Conservation (phyloP, 176 grass and related monocot species). For the Juncus effusus region DNA sequence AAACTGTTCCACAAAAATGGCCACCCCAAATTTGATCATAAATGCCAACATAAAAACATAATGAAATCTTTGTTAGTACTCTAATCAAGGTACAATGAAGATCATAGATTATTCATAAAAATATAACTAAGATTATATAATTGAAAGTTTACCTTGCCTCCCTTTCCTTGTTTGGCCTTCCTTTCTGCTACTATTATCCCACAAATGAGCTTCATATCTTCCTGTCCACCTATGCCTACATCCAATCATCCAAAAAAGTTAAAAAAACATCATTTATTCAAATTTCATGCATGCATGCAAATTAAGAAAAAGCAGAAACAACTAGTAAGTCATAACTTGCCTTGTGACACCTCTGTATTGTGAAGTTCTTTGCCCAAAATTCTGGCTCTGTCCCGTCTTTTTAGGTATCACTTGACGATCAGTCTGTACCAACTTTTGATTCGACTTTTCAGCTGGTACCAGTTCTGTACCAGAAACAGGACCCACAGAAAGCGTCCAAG, state of each 20-base stretch:
- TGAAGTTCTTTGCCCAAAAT: slow-evolving; percentile 84
- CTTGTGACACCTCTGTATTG: slow-evolving; percentile 85
- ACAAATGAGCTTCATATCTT: slow-evolving; percentile 87
- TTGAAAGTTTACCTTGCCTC: slow-evolving; percentile 55
- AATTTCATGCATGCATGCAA: background rate
- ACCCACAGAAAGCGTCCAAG: slow-evolving; percentile 44
- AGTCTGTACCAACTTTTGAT: slow-evolving; percentile 11
- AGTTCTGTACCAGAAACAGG: background rate
- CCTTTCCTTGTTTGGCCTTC: slow-evolving; percentile 97
- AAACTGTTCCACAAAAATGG: slow-evolving; percentile 45
- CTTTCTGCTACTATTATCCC: slow-evolving; percentile 91
- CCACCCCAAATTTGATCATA: background rate
- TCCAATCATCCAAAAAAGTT: background rate
- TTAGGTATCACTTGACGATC: slow-evolving; percentile 28
- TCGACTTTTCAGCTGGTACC: background rate
- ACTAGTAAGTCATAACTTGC: slow-evolving; percentile 12
- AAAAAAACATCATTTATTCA: background rate
- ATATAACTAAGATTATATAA: background rate
- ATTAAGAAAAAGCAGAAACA: background rate
- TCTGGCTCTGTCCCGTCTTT: slow-evolving; percentile 61
- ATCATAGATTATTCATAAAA: background rate
- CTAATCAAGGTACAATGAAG: background rate
- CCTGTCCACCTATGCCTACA: slow-evolving; percentile 87
- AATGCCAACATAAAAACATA: background rate
- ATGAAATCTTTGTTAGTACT: background rate